Percentiles rank a stretch among this genome's conserved stretches.
Conservation (phyloP, 1,284 basidiomycete genomes). For the Gymnopus androsaceus region DNA sequence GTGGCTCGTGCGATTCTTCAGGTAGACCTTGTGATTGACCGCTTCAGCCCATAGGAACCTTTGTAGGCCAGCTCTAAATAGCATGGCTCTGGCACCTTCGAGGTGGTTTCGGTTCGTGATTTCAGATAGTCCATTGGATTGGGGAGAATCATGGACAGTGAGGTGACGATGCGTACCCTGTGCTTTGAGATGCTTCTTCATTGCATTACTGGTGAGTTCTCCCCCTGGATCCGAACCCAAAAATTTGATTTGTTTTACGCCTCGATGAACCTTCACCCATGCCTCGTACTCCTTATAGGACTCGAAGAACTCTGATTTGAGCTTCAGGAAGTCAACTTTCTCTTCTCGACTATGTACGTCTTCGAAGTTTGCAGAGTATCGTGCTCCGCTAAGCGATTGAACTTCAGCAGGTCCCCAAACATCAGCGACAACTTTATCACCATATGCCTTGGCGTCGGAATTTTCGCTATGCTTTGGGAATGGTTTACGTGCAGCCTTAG, state of each 20-base stretch:
- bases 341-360: conserved; percentile 26
- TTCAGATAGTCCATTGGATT: conserved; percentile 37
- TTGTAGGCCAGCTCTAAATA: conserved; percentile 28
- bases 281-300: conserved; percentile 30
- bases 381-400: conserved; percentile 23
- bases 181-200: conserved; percentile 25
- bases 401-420: conserved; percentile 32
- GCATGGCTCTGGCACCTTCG: conserved; percentile 27
- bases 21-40: conserved; percentile 28
- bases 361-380: conserved; percentile 31
- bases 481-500: conserved; percentile 31
- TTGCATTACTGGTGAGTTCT: conserved; percentile 28
- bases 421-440: conserved; percentile 30
- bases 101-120: conserved; percentile 31
- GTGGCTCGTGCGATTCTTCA: conserved; percentile 34
- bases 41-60: conserved; percentile 35
- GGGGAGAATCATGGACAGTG: conserved; percentile 37
- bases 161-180: conserved; percentile 31
- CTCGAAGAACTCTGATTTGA: conserved; percentile 27
- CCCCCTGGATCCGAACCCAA: conserved; percentile 32
- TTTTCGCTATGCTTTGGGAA: conserved; percentile 31
- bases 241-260: conserved; percentile 23
- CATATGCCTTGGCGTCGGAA: conserved; percentile 19
- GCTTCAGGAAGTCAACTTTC: conserved; percentile 24
- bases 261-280: conserved; percentile 26